Evolutionary conservation across 2,329 filamentous ascomycete genomes (phyloP), one percentile per base, ranked within the genome.

Genomic region (Alternaria arbusti): DNA sequence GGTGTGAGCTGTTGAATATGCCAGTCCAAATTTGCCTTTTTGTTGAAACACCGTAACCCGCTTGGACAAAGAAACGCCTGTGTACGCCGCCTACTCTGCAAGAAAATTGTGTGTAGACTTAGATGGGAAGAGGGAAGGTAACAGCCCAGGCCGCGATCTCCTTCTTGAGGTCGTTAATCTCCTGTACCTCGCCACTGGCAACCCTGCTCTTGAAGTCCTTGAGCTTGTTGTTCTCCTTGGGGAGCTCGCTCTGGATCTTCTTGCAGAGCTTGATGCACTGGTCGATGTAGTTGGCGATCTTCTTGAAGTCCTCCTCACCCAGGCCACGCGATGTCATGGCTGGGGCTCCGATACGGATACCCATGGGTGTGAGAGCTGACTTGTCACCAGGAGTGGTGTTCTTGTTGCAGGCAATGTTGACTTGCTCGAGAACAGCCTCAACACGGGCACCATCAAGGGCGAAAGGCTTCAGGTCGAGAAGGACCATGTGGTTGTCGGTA

Each of bases 181-280:
- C 92, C 65, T 88, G 83, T 52, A 97, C 86, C 78, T 91, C 88
- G 69, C 93, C 94, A 71, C 86, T 84, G 62, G 91, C 88, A 66
- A 97, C 93, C 88, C 93, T 95, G 80, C 89, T 90, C 88, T 95
- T 96, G 91, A 99, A 98, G 87, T 99, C 96, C 90, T 98, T 98
- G 82, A 97, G 92, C 90, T 96, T 97, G 90, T 98, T 99, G 78
- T 93, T 93, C 83, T 96, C 92, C 89, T 97, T 97, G 81, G 96
- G 95, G 23, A 98, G 88, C 69, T 87, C 85, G 63, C 80, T 86
- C 86, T 98, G 96, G 74, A 97, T 86, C 78, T 94, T 90, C 88
- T 94, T 93, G 87, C 91, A 92, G 78, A 98, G 87, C 85, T 92
- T 92, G 87, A 98, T 92, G 81, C 89, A 88, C 78, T 90, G 87